Evolutionary conservation across 106 monocot species (phyloP), one percentile per base, ranked within the genome.

Genomic region (Platanthera zijinensis): DNA sequence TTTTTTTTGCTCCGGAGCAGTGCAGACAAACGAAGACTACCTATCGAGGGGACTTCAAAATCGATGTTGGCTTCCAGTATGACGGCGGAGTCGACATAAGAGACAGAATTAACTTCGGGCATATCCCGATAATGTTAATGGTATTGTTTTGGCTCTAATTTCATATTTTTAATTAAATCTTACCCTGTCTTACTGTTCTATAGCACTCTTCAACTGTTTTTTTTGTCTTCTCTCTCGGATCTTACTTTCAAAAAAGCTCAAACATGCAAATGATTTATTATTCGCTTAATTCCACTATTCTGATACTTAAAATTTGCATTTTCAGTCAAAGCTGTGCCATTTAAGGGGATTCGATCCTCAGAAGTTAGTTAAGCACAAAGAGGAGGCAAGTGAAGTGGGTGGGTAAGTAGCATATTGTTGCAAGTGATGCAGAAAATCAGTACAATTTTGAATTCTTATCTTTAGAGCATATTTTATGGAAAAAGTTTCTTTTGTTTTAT

Each of bases 381-480:
- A 97, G 85, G 97, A 97, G 79, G 97, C 97, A 57, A 87, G 85
- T 82, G 97, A 97, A 85, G 94, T 97, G 93, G 97, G 97, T 46
- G 97, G 94, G 97, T 97, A 72, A 89, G 90, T 87, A 82, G 77
- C 18, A 78, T 32, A 25, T 18, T 18, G 2, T 72, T 72, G 10
- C 45, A 21, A 10, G 5, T 47, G 10, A 5, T 4, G 5, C 66
- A 30, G 39, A 39, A 5, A 30, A 25, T 19, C 32, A 19, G 10
- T 66, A 19, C 66, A 66, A 66, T 5, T 66, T 66, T 11, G 32
- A 32, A 30, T 28, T 32, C 66, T 11, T 11, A 8, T 32, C 9
- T 66, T 66, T 32, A 32, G 32, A 32, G 32, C 32, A 30, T 66
- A 11, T 66, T 53, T 53, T 5, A 10, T 10, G 30, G 2, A 66